These are phyloP conservation scores for Capsella bursapastoris DNA, from an alignment of 345 rosid genomes.

Conservation along the genomic window DNA sequence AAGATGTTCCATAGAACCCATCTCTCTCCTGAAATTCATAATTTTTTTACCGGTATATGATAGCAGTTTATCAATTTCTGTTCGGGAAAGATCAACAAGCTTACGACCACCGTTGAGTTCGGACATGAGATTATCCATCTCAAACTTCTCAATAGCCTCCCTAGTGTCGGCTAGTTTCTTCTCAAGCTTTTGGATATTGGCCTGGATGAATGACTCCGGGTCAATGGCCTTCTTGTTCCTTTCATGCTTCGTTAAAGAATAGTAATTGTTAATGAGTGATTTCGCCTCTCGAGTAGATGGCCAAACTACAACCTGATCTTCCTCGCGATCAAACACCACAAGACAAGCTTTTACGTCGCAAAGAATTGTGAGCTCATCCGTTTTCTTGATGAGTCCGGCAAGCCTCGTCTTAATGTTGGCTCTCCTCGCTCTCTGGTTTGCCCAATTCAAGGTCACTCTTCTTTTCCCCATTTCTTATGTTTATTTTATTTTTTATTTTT, in stretches of 20 bases:
- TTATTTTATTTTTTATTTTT: background rate
- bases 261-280: background rate
- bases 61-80: background rate
- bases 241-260: background rate
- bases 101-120: background rate
- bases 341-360: background rate
- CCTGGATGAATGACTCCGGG: constrained; percentile 23
- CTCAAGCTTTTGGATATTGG: background rate
- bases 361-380: background rate
- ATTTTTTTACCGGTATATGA: background rate
- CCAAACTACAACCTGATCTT: background rate
- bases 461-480: background rate
- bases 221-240: constrained; percentile 19
- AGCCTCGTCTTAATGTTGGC: background rate
- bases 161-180: background rate
- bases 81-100: background rate
- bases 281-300: constrained; percentile 5
- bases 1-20: background rate
- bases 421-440: background rate
- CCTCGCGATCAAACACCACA: constrained; percentile 2
- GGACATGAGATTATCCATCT: constrained; percentile 25
- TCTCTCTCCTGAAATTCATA: background rate
- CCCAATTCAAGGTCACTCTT: too few species aligned
- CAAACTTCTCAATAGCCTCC: background rate
- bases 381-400: background rate